Conservation (phyloP, 2,329 filamentous ascomycete genomes). For the Epichloe gansuensis region DNA sequence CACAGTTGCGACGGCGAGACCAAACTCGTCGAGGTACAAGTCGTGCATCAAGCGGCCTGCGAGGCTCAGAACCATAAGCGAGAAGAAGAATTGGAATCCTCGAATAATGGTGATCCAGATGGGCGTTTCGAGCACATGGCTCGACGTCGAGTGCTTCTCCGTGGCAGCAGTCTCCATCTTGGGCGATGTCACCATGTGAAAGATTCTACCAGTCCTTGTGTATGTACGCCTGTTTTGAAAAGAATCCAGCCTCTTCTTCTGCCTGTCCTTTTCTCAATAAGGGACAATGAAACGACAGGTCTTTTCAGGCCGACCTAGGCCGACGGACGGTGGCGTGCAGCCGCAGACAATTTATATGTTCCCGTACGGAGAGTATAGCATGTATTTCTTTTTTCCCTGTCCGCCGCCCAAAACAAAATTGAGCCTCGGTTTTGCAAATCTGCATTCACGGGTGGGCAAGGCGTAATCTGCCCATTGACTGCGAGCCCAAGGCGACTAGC, state of each 20-base stretch:
- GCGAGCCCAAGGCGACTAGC: neutral
- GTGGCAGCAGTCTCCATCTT: neutral
- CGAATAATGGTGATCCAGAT: slow-evolving; percentile 30
- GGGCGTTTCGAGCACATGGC: slow-evolving; percentile 27
- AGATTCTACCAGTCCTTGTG: neutral
- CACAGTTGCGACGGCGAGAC: slow-evolving; percentile 29
- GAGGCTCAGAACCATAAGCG: slow-evolving; percentile 30
- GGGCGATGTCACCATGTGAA: neutral
- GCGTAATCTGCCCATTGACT: neutral
- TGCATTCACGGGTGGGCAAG: too few relatives aligned
- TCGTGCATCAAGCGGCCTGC: slow-evolving; percentile 28
- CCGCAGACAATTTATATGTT: neutral
- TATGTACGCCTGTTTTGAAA: neutral
- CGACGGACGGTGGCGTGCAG: neutral
- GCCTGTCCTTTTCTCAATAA: too few relatives aligned
- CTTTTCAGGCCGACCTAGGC: neutral
- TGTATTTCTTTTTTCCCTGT: too few relatives aligned
- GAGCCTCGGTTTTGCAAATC: too few relatives aligned
- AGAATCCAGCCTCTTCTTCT: neutral
- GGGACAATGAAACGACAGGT: too few relatives aligned
- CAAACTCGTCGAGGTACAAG: slow-evolving; percentile 25
- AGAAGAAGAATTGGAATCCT: slow-evolving; percentile 27
- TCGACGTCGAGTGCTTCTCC: neutral
- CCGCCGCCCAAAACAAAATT: neutral
- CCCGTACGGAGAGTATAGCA: neutral